Evolutionary conservation across 1,284 basidiomycete genomes (phyloP).

Genomic region (Bondarzewia mesenterica): DNA sequence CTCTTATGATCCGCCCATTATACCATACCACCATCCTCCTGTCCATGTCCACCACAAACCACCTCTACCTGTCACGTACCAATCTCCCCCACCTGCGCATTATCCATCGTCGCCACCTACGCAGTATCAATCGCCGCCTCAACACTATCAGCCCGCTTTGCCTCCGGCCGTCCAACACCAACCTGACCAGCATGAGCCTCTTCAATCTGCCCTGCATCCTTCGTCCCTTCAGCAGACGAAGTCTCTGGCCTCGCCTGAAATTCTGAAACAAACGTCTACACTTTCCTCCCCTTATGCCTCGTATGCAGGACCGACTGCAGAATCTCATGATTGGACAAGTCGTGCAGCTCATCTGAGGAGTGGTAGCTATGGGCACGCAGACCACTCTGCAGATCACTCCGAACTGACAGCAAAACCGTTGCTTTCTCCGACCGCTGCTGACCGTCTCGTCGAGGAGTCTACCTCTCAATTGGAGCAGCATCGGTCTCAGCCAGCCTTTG

Average conservation of each 20-base stretch:
- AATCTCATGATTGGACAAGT: too few relatives aligned
- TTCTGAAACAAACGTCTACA: too few relatives aligned
- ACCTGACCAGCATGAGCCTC: too few relatives aligned
- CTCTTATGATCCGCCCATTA: neutral
- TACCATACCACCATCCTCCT: neutral
- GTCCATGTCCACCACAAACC: neutral
- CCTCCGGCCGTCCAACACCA: too few relatives aligned
- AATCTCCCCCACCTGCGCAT: neutral
- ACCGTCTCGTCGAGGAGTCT: neutral
- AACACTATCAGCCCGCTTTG: neutral
- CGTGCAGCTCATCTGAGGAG: too few relatives aligned
- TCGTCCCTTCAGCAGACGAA: neutral
- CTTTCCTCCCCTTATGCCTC: too few relatives aligned
- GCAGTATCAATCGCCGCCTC: neutral
- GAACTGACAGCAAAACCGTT: neutral
- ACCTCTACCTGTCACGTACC: neutral
- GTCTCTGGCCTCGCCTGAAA: too few relatives aligned
- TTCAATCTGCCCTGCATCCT: neutral
- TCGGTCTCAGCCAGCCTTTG: neutral
- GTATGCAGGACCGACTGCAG: too few relatives aligned
- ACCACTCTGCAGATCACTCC: neutral
- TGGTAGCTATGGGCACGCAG: too few relatives aligned
- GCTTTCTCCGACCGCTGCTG: neutral
- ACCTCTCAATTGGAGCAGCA: neutral
- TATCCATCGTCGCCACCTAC: neutral